Percentiles rank a stretch among this genome's conserved stretches.
These are phyloP conservation scores for Hypoxylon trugodes DNA, from an alignment of 495 filamentous ascomycete genomes.

Conservation along the genomic window DNA sequence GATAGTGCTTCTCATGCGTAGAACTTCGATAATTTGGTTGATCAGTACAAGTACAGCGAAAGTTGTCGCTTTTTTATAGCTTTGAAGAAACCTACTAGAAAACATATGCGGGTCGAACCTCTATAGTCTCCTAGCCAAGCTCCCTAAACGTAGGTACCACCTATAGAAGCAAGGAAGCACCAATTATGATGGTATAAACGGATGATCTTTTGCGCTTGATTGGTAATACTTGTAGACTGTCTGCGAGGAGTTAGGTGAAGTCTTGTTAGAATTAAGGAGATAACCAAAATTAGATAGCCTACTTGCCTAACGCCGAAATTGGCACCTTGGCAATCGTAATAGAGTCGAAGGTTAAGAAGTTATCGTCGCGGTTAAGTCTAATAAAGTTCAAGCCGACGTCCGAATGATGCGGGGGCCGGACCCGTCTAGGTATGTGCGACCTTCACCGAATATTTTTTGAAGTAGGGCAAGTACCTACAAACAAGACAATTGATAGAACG, in stretches of 20 bases:
- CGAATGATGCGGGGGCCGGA: no score
- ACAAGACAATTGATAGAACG: no score
- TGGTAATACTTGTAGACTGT: neutral
- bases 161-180: neutral
- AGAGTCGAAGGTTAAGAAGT: neutral
- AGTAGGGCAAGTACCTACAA: neutral
- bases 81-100: neutral
- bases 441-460: neutral
- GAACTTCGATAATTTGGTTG: no score
- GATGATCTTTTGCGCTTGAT: constrained; percentile 6
- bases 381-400: neutral
- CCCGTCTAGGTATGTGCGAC: no score
- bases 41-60: no score
- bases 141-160: neutral
- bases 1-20: neutral
- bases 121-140: no score
- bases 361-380: neutral
- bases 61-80: neutral
- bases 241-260: neutral
- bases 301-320: constrained; percentile 8
- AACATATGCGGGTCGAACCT: neutral
- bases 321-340: constrained; percentile 20
- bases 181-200: neutral
- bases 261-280: constrained; percentile 3
- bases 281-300: constrained; percentile 7